Evolutionary conservation across 805 yeast genomes (phyloP), one percentile per base, ranked within the genome.

Genomic region (Scheffersomyces spartinae): DNA sequence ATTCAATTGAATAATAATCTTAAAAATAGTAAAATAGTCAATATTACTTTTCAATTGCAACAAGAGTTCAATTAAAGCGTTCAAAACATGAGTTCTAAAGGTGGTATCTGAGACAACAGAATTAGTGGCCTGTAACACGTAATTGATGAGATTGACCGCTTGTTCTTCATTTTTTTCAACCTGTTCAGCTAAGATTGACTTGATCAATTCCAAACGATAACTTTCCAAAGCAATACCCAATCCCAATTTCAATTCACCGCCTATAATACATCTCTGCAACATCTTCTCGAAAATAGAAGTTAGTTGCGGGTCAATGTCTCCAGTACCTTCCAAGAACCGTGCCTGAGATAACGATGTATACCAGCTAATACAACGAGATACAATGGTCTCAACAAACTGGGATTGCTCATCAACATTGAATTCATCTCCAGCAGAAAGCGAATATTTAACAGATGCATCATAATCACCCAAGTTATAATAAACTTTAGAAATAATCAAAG

Each of bases 361-460:
- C 36, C 71, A 71, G 44, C 80, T 84, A 50, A 91, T 81, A 52
- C 96, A 84, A 49, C 86, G 83, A 14, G 95, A 81, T 15, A 91
- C 91, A 41, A 91, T 81, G 3, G 97, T 88, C 55, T 91, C 94
- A 32, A 79, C 80, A 54, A 71, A 91, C 55, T 88, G 94, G n/a
- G 83, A 68, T 32, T 68, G 62, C 40, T 79, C 84, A 31, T 71
- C 61, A 26, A 85, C 60, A 50, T 86, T 68, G 48, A 91, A 85
- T 43, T 71, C 74, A 15, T 72, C 65, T 16, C 82, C 95, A 12
- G 97, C 88, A 17, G 73, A 76, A 22, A 91, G 66, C 2, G 95
- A 88, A 49, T 74, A 91, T 47, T 73, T 79, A 34, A 91, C 95
- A 7, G 95, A 81, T 3, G 86, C 67, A 35, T 82, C 93, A 43